phyloP scores from a whole-genome alignment of 345 rosid genomes.

The Camelina sativa region DNA sequence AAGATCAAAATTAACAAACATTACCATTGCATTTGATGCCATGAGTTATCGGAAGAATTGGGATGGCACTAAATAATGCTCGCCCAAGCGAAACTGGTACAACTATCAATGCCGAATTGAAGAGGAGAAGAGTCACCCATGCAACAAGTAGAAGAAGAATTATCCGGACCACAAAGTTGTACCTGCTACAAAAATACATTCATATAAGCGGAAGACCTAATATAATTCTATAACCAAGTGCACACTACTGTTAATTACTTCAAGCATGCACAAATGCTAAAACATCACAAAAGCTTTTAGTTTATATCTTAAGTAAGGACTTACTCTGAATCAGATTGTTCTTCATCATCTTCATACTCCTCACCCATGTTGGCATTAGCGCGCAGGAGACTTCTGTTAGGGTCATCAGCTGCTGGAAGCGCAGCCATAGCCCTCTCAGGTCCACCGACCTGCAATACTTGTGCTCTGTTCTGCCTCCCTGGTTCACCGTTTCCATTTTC shows the following conservation, averaged over 20 bases:
- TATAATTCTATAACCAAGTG: slow-evolving; percentile 10
- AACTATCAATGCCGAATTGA: slow-evolving; percentile 87
- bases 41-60: slow-evolving; percentile 93
- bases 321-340: slow-evolving; percentile 89
- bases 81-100: slow-evolving; percentile 97
- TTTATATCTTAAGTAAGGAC: slow-evolving; percentile 41
- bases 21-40: slow-evolving; percentile 98
- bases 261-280: neutral
- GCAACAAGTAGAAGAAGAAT: slow-evolving; percentile 87
- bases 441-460: slow-evolving; percentile 56
- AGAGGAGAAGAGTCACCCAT: slow-evolving; percentile 94
- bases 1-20: slow-evolving; percentile 2
- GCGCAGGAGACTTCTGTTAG: slow-evolving; percentile 52
- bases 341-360: slow-evolving; percentile 72
- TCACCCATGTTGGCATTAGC: slow-evolving; percentile 52
- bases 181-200: slow-evolving; percentile 58
- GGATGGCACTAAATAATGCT: slow-evolving; percentile 87
- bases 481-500: slow-evolving; percentile 77
- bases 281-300: neutral
- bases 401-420: slow-evolving; percentile 57
- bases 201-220: slow-evolving; percentile 30
- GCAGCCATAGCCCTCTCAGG: slow-evolving; percentile 70
- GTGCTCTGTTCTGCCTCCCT: slow-evolving; percentile 75
- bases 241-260: neutral
- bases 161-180: slow-evolving; percentile 79